A percentile compares a stretch with the other conserved stretches of the same genome.
phyloP scores from a whole-genome alignment of 2,329 filamentous ascomycete genomes.

The Diaporthe citriasiana region DNA sequence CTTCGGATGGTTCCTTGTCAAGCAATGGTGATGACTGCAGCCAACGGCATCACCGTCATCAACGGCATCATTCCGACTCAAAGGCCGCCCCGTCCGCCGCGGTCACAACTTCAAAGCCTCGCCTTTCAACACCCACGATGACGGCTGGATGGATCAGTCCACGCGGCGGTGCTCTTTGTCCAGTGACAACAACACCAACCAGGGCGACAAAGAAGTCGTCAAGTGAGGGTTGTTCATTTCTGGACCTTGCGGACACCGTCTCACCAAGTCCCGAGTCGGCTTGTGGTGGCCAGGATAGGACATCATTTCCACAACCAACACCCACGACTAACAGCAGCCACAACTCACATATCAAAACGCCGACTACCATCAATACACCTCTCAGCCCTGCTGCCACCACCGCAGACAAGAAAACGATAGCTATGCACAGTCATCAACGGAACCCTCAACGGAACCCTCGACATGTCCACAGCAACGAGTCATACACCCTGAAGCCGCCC shows the following conservation, averaged over 20 bases:
- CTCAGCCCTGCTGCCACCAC: background rate
- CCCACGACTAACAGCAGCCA: slow-evolving; percentile 11
- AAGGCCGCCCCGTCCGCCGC: slow-evolving; percentile 23
- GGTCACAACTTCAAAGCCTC: slow-evolving; percentile 36
- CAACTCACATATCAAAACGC: slow-evolving; percentile 17
- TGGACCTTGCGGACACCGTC: slow-evolving; percentile 31
- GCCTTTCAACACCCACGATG: slow-evolving; percentile 42
- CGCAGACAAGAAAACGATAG: background rate
- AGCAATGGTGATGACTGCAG: slow-evolving; percentile 52
- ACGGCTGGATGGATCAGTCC: slow-evolving; percentile 33
- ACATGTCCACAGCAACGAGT: slow-evolving; percentile 34
- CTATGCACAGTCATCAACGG: slow-evolving; percentile 22
- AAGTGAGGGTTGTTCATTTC: background rate
- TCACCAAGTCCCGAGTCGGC: slow-evolving; percentile 16
- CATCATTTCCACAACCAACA: slow-evolving; percentile 31
- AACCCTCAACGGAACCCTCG: slow-evolving; percentile 13
- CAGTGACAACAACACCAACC: slow-evolving; percentile 25
- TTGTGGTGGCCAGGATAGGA: slow-evolving; percentile 4
- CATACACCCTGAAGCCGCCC: slow-evolving; percentile 31
- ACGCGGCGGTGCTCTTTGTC: slow-evolving; percentile 23
- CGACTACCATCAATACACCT: slow-evolving; percentile 33
- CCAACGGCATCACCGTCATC: slow-evolving; percentile 43
- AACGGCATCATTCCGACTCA: slow-evolving; percentile 42
- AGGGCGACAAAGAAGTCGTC: slow-evolving; percentile 40
- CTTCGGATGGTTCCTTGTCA: slow-evolving; percentile 61